Base-by-base conservation (phyloP, 2,329 filamentous ascomycete species). In the Arachnomyces sp. region DNA sequence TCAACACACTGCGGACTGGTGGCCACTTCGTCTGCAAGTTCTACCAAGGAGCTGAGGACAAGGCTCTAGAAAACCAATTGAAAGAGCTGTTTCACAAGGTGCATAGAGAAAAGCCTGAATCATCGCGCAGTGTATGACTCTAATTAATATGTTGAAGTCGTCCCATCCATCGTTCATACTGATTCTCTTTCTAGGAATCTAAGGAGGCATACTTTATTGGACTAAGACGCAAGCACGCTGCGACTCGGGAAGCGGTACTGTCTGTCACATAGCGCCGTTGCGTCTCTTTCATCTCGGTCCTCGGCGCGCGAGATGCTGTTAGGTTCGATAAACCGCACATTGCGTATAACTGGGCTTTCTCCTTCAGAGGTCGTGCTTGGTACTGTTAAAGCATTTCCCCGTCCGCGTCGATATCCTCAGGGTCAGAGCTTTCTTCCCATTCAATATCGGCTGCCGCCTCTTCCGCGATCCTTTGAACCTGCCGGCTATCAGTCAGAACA, bases 1-100 rank as follows among this genome's bases (percentile, higher is more conserved):
- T 80, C 62, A 86, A 95, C 51, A 92, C 86, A 6, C 73, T 98
- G 15, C 82, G 78, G 52, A 66, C 77, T 3, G 87, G 86, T 14
- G 92, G 93, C 2, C 84, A 94, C 60, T 95, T 98, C 53, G 76
- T 98, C 33, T 95, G 90, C 75, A 98, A 98, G 63, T 98, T 94
- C 64, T 98, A 96, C 62, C 86, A 94, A 61, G 92, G 92, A 3
- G 62, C 73, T 4, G 89, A 95, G 61, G 90, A 96, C 56, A 89
- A 85, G 63, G 70, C 68, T 1, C 65, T 98, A 8, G 87, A 95
- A 66, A 71, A 66, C 45, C 77, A 78, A 51, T 69, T 98, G 31
- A 86, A 77, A 59, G 77, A 73, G 36, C 67, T 95, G 52, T 98
- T 98, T 58, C 66, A 70, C 13, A 85, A 78, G 51, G 92, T 98